A percentile compares a stretch with the other conserved stretches of the same genome.
phyloP scores from a whole-genome alignment of 805 yeast genomes.

The Saccharomycopsis sp. region DNA sequence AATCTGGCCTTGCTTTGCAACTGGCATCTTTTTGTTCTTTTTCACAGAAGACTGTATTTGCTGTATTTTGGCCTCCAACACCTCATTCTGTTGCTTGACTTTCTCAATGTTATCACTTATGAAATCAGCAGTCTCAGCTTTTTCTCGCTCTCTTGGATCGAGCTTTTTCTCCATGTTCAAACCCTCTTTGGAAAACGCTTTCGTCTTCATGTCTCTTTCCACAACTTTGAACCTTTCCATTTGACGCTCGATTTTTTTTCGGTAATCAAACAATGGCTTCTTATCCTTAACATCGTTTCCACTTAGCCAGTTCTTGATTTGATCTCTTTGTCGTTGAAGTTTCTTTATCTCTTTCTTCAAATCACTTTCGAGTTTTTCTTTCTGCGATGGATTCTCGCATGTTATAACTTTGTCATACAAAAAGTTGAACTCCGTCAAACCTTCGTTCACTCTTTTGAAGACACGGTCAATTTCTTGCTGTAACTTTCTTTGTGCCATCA shows the following conservation, averaged over 20 bases:
- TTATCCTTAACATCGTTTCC: constrained; percentile 89
- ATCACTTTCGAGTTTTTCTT: constrained; percentile 88
- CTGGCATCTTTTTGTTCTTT: constrained; percentile 51
- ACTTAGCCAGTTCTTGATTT: constrained; percentile 88
- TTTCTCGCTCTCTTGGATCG: constrained; percentile 67
- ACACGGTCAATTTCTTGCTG: constrained; percentile 84
- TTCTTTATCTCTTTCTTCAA: constrained; percentile 92
- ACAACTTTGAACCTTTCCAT: constrained; percentile 96
- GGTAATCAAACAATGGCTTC: constrained; percentile 67
- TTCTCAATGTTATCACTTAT: constrained; percentile 19
- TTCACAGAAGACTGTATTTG: constrained; percentile 41
- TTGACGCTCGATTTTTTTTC: constrained; percentile 59
- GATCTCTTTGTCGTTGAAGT: constrained; percentile 87
- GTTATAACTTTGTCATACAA: constrained; percentile 77
- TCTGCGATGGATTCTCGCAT: constrained; percentile 77
- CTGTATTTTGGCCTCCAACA: constrained; percentile 64
- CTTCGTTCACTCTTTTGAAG: constrained; percentile 86
- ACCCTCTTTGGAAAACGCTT: constrained; percentile 91
- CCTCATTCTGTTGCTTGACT: constrained; percentile 50
- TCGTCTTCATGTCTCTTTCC: constrained; percentile 87
- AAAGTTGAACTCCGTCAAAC: constrained; percentile 74
- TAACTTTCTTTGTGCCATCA: constrained; percentile 40
- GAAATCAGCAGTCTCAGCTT: constrained; percentile 27
- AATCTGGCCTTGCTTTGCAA: constrained; percentile 46
- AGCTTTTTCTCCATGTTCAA: constrained; percentile 59